Evolutionary conservation across 176 grass and related monocot genomes (phyloP).

Genomic region (Phoenix dactylifera): DNA sequence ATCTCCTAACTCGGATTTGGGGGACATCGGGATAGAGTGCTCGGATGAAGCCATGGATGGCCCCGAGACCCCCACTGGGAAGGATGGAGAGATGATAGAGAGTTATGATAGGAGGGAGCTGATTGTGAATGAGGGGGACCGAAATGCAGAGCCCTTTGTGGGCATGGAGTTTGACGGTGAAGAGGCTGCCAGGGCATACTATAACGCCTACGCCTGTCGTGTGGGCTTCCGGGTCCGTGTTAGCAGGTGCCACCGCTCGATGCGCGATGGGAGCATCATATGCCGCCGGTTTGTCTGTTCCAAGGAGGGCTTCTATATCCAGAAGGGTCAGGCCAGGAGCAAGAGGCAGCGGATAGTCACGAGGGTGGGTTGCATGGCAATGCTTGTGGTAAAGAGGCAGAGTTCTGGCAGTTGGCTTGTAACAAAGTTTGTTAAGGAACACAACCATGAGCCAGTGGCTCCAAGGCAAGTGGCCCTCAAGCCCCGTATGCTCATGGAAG

Average conservation of each 20-base stretch:
- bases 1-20: too few species aligned
- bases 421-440: constrained; percentile 44
- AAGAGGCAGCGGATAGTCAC: constrained; percentile 29
- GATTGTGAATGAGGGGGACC: constrained; percentile 36
- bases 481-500: background rate
- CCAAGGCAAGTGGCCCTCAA: constrained; percentile 37
- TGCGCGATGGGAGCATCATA: constrained; percentile 56
- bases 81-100: background rate
- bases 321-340: constrained; percentile 34
- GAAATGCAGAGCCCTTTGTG: constrained; percentile 38
- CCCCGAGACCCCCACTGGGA: constrained; percentile 1
- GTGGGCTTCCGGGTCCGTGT: constrained; percentile 47
- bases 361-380: constrained; percentile 69
- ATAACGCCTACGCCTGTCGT: constrained; percentile 36
- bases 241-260: constrained; percentile 48
- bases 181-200: constrained; percentile 57
- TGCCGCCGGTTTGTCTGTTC: constrained; percentile 60
- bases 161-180: constrained; percentile 61
- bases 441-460: constrained; percentile 50
- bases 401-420: constrained; percentile 46
- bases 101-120: constrained; percentile 19
- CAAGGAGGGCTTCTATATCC: constrained; percentile 48
- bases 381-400: constrained; percentile 50
- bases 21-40: too few species aligned
- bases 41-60: too few species aligned